Evolutionary conservation across 306 rosid genomes (phyloP).

Genomic region (Cicer pinnatifidum): DNA sequence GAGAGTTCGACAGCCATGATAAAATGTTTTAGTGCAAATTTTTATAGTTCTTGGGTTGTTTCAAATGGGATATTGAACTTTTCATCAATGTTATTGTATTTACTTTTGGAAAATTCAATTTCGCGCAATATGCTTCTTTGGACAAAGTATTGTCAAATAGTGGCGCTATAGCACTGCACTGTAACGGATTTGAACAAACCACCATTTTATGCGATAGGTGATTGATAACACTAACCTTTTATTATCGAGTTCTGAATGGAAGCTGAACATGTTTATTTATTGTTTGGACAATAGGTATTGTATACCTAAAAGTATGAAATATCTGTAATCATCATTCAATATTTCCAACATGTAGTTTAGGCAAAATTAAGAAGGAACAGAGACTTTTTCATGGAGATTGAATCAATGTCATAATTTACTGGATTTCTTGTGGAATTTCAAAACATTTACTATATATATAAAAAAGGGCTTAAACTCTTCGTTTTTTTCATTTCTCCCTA

Average conservation of each 20-base stretch:
- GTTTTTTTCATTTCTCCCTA: slow-evolving; percentile 4
- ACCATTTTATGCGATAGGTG: no score
- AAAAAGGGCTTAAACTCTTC: background rate
- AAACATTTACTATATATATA: slow-evolving; percentile 2
- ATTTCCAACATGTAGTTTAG: slow-evolving; percentile 22
- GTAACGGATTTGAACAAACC: no score
- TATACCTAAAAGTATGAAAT: background rate
- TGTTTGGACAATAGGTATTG: background rate
- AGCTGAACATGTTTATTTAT: background rate
- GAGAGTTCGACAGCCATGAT: background rate
- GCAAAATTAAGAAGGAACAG: background rate
- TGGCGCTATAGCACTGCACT: no score
- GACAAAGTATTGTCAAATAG: no score
- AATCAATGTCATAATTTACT: slow-evolving; percentile 23
- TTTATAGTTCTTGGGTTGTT: slow-evolving; percentile 8
- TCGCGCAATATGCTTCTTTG: background rate
- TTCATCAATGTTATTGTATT: slow-evolving; percentile 11
- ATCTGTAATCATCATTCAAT: background rate
- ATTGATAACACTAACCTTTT: background rate
- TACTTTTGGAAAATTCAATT: background rate
- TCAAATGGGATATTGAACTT: slow-evolving; percentile 15
- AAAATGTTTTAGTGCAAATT: background rate
- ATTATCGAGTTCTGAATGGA: background rate
- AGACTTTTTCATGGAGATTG: background rate
- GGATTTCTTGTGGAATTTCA: slow-evolving; percentile 24